Percentiles rank a stretch among this genome's conserved stretches.
These are phyloP conservation scores for Castanea mollissima DNA, from an alignment of 306 rosid genomes.

Conservation along the genomic window DNA sequence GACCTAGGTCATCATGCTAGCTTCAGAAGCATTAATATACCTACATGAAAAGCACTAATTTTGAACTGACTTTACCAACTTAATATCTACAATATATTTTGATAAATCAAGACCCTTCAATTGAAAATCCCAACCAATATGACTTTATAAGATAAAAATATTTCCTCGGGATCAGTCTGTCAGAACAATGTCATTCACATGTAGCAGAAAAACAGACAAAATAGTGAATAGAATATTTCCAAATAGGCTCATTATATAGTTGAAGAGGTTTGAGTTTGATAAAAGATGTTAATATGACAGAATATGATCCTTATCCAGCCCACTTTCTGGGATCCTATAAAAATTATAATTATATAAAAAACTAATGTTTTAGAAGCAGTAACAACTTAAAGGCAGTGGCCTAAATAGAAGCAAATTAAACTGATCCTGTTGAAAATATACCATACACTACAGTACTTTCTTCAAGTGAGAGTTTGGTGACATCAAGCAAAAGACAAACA, in stretches of 20 bases:
- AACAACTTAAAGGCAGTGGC: neutral
- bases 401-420: neutral
- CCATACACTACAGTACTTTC: neutral
- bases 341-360: no score
- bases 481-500: neutral
- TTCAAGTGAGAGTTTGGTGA: neutral
- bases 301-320: no score
- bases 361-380: neutral
- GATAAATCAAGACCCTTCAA: neutral
- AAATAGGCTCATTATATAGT: neutral
- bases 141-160: neutral
- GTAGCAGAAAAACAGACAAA: constrained; percentile 12
- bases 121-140: neutral
- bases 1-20: no score
- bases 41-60: no score
- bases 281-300: no score
- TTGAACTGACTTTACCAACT: no score
- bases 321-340: no score
- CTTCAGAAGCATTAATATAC: no score
- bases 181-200: constrained; percentile 8
- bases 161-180: neutral
- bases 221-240: neutral
- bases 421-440: neutral
- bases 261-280: neutral
- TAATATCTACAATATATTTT: no score